phyloP scores from a whole-genome alignment of 2,329 filamentous ascomycete species.

The Lasiodiplodia theobromae region DNA sequence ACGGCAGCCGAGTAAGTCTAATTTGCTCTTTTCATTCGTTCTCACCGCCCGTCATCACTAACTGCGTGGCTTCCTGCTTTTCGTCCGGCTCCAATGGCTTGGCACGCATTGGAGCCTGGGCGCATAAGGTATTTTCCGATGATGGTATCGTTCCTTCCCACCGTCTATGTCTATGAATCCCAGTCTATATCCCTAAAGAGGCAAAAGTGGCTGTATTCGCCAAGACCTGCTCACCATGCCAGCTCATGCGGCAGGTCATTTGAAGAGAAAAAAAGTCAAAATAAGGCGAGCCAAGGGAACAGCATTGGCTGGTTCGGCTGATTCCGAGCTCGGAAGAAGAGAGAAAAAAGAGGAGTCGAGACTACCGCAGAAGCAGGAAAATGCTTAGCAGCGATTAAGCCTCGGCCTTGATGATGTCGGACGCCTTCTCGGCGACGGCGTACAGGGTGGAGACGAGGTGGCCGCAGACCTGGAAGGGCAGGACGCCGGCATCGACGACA shows the following conservation, averaged over 20 bases:
- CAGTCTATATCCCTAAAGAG: conserved; percentile 6
- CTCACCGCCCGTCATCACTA: not conserved
- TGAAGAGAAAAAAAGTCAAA: not conserved
- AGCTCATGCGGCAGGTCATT: not conserved
- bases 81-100: not conserved
- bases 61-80: not conserved
- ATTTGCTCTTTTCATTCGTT: not conserved
- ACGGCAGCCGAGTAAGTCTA: not conserved
- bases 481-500: conserved; percentile 33
- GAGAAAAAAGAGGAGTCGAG: not conserved
- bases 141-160: not conserved
- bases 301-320: not conserved
- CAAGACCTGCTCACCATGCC: not conserved
- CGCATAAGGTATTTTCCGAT: not conserved
- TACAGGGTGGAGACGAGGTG: conserved; percentile 29
- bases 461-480: conserved; percentile 31
- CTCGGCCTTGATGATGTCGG: conserved; percentile 41
- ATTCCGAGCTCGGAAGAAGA: not conserved
- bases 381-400: not conserved
- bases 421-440: conserved; percentile 34
- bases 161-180: conserved; percentile 4
- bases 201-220: not conserved
- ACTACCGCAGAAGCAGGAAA: not conserved
- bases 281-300: not conserved
- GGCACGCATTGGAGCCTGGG: not conserved